Conservation (phyloP, 306 rosid species). For the Crataegus laevigata region DNA sequence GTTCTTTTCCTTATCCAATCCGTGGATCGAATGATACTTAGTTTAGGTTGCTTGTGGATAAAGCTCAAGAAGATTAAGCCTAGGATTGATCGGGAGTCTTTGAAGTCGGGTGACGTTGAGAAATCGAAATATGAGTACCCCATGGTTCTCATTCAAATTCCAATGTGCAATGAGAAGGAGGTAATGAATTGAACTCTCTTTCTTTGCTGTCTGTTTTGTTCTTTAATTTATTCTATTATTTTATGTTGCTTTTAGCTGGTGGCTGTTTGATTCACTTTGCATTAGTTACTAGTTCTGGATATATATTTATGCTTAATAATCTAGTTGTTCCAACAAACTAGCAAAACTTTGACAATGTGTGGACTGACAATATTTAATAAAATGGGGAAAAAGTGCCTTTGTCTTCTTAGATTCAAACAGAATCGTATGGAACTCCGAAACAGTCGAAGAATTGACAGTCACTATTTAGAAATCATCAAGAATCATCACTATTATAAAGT, state of each 20-base stretch:
- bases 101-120: constrained; percentile 57
- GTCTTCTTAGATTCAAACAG: neutral
- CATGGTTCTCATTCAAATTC: constrained; percentile 88
- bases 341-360: constrained; percentile 4
- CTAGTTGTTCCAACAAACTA: neutral
- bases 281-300: neutral
- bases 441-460: neutral
- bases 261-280: neutral
- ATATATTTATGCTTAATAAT: neutral
- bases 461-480: neutral
- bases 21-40: constrained; percentile 67
- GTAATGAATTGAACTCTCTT: constrained; percentile 31
- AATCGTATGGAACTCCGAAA: neutral
- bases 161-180: constrained; percentile 95
- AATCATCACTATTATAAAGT: neutral
- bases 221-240: neutral
- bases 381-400: neutral
- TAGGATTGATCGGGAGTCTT: constrained; percentile 37
- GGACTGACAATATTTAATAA: neutral
- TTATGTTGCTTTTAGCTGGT: neutral
- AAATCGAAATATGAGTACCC: constrained; percentile 53
- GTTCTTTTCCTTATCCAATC: constrained; percentile 84
- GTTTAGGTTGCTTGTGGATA: constrained; percentile 86
- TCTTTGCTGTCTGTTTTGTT: neutral
- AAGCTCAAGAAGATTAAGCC: constrained; percentile 76